phyloP scores from a whole-genome alignment of 208 protist genomes.

The Acanthamoeba royreba region DNA sequence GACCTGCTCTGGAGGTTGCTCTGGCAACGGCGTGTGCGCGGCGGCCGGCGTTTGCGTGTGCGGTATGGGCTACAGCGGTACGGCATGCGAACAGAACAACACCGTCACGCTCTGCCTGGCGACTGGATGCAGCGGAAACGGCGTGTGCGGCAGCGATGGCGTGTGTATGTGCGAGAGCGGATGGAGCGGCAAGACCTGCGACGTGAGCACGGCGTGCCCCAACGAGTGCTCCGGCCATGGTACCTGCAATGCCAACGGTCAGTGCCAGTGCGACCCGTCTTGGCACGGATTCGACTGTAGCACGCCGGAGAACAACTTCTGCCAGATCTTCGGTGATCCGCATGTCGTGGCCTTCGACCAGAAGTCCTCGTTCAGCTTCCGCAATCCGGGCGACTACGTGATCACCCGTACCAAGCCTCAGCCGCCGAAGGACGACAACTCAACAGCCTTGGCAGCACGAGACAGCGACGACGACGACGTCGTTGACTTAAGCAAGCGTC shows the following conservation, averaged over 20 bases:
- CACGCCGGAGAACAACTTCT: not conserved
- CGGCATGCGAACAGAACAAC: not conserved
- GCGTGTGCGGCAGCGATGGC: not conserved
- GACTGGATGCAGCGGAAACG: not conserved
- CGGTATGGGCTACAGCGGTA: not conserved
- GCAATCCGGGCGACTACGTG: not conserved
- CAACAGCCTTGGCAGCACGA: not conserved
- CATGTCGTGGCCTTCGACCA: not conserved
- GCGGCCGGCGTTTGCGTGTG: not conserved
- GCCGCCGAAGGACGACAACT: not conserved
- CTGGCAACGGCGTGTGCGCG: not conserved
- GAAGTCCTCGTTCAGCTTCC: not conserved
- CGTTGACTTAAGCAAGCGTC: too few species aligned
- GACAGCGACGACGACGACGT: not conserved
- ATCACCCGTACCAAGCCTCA: not conserved
- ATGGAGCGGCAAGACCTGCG: not conserved
- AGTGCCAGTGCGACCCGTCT: not conserved
- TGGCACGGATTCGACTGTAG: not conserved
- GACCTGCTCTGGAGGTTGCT: not conserved
- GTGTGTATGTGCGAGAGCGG: not conserved
- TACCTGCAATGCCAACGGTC: not conserved
- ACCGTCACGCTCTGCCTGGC: not conserved
- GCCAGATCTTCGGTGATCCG: constrained; percentile 16
- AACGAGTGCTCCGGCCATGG: constrained; percentile 22
- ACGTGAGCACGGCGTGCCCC: not conserved